Evolutionary conservation across 2,329 filamentous ascomycete genomes (phyloP), one percentile per base, ranked within the genome.

Genomic region (Penicillium sp.): DNA sequence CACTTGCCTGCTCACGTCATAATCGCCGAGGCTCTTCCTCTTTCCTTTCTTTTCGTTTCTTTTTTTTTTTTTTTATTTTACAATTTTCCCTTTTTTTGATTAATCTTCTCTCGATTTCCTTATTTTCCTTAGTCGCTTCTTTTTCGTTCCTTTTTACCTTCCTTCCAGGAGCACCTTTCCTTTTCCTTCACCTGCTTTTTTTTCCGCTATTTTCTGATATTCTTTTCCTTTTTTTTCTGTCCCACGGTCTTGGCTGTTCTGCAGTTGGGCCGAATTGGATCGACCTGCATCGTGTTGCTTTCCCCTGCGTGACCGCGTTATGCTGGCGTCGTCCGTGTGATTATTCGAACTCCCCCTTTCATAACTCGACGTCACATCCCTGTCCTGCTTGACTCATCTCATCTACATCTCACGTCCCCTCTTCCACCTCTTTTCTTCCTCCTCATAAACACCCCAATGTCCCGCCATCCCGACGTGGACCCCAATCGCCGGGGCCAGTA

Each of bases 401-500:
- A 58, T 63, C 61, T 60, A 61, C 61, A 55, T 55, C 46, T 55
- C 58, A 31, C 58, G 36, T 37, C 46, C 43, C 50, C 59, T 57
- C 60, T 61, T 59, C 61, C 61, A 66, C 55, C 59, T 56, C 60
- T 61, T 61, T 56, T 60, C 60, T 50, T 64, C 52, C 59, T 68
- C 59, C 58, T 64, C 55, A 57, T 44, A 56, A 56, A 53, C 60
- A 65, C 66, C 70, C 73, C 68, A 77, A 78, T 78, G 75, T 77
- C 75, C 70, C 72, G 66, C 72, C 77, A 79, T 66, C 73, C 73
- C 70, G 70, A 74, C 62, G 69, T 67, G 70, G 79, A 81, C 69
- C 74, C 77, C 60, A 74, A 73, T 70, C 77, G 77, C 60, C 77
- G 73, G 70, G 77, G 75, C 67, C 77, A 78, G 68, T 78, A 79